Conservation (phyloP, 306 rosid species). For the Cucumis melo region DNA sequence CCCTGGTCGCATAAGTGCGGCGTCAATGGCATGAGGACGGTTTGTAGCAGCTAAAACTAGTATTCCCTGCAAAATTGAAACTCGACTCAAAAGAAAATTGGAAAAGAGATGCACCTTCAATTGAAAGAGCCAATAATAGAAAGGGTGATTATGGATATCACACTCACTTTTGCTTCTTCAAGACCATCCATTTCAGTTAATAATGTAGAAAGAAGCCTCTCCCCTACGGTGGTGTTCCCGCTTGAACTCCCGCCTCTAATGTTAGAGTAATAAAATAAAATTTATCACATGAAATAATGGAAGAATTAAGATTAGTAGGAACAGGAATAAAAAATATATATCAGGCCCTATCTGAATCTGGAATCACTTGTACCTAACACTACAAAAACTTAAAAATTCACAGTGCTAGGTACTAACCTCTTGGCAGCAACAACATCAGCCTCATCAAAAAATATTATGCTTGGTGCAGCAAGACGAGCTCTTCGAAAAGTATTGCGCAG, state of each 20-base stretch:
- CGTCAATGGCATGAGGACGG: slow-evolving; percentile 82
- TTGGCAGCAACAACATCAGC: slow-evolving; percentile 80
- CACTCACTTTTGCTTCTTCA: slow-evolving; percentile 74
- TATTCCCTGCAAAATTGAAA: slow-evolving; percentile 46
- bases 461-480: slow-evolving; percentile 82
- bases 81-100: neutral
- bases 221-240: slow-evolving; percentile 45
- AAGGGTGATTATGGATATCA: neutral
- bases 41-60: slow-evolving; percentile 94
- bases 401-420: slow-evolving; percentile 39
- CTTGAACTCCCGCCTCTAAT: slow-evolving; percentile 75
- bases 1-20: slow-evolving; percentile 91
- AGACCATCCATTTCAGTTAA: slow-evolving; percentile 95
- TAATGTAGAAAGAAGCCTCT: slow-evolving; percentile 84
- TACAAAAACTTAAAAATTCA: neutral
- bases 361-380: neutral
- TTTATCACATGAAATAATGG: neutral
- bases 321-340: neutral
- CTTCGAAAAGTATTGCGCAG: slow-evolving; percentile 73
- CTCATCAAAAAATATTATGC: slow-evolving; percentile 87
- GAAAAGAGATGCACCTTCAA: neutral
- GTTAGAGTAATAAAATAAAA: slow-evolving; percentile 4
- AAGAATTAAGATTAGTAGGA: neutral
- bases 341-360: neutral
- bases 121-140: neutral